Percentiles rank a stretch among this genome's conserved stretches.
Conservation (phyloP, 2,329 filamentous ascomycete species). For the Nemania abortiva region DNA sequence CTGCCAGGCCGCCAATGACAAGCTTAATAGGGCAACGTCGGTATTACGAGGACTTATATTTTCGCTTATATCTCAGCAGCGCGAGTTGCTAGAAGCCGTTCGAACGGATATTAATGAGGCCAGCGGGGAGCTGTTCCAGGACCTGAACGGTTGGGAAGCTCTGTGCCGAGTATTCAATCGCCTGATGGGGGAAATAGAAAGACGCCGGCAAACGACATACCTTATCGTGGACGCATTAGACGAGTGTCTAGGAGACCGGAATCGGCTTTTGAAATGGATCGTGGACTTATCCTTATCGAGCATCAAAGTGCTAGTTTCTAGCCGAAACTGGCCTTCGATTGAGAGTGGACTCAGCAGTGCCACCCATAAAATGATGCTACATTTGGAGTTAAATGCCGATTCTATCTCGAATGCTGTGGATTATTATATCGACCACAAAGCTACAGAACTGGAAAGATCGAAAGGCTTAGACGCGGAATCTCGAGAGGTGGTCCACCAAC, state of each 20-base stretch:
- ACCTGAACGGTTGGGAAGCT: constrained; percentile 54
- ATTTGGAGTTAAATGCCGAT: constrained; percentile 55
- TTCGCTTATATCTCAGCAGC: constrained; percentile 53
- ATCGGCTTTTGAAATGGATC: constrained; percentile 23
- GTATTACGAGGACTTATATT: constrained; percentile 53
- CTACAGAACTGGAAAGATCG: constrained; percentile 32
- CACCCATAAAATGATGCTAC: constrained; percentile 43
- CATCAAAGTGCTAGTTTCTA: constrained; percentile 59
- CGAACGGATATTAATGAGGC: constrained; percentile 26
- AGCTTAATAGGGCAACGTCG: constrained; percentile 48
- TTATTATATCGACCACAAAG: constrained; percentile 54
- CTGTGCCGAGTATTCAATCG: constrained; percentile 51
- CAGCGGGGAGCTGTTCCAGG: constrained; percentile 52
- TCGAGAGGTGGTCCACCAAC: background rate
- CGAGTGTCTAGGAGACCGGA: constrained; percentile 53
- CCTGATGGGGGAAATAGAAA: constrained; percentile 55
- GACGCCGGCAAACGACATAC: constrained; percentile 47
- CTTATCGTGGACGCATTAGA: constrained; percentile 63
- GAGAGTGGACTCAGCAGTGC: constrained; percentile 45
- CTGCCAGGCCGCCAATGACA: constrained; percentile 50
- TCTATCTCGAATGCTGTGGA: constrained; percentile 54
- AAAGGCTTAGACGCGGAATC: background rate
- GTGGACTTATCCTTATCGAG: constrained; percentile 40
- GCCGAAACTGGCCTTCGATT: constrained; percentile 56
- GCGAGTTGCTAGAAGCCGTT: constrained; percentile 48